Percentiles rank a stretch among this genome's conserved stretches.
phyloP scores from a whole-genome alignment of 257 asterid genomes.

The Solanum tarapatanum region DNA sequence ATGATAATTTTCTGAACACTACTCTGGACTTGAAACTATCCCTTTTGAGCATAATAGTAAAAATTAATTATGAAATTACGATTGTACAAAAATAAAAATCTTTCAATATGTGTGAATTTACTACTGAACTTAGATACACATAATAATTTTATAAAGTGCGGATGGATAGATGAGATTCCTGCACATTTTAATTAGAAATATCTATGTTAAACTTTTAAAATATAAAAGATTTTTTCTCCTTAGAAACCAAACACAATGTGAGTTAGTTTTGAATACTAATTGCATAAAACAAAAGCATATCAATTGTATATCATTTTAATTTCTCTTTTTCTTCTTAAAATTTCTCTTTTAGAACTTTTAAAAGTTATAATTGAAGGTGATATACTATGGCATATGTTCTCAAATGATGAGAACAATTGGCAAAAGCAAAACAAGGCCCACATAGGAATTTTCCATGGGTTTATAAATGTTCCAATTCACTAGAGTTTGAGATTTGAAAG shows the following conservation, averaged over 20 bases:
- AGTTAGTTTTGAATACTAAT: background rate
- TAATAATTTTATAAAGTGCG: background rate
- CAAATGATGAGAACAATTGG: background rate
- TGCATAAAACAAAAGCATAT: background rate
- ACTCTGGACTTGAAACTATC: background rate
- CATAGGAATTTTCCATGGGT: background rate
- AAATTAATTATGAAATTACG: background rate
- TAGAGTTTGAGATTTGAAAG: background rate
- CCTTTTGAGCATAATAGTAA: background rate
- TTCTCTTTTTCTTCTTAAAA: background rate
- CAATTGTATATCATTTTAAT: background rate
- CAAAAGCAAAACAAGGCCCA: background rate
- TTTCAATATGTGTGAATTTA: background rate
- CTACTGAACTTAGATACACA: too few relatives aligned
- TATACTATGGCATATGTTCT: background rate
- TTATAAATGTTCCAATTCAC: background rate
- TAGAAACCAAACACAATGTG: background rate
- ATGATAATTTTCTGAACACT: fast-evolving
- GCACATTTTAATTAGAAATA: background rate
- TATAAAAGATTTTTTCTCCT: background rate
- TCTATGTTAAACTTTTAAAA: background rate
- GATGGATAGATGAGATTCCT: background rate
- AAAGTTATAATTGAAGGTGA: background rate
- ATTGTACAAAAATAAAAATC: background rate
- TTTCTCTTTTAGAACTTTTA: background rate